Base-by-base conservation (phyloP, 1,139 yeast genomes). In the Candida sanyaensis region DNA sequence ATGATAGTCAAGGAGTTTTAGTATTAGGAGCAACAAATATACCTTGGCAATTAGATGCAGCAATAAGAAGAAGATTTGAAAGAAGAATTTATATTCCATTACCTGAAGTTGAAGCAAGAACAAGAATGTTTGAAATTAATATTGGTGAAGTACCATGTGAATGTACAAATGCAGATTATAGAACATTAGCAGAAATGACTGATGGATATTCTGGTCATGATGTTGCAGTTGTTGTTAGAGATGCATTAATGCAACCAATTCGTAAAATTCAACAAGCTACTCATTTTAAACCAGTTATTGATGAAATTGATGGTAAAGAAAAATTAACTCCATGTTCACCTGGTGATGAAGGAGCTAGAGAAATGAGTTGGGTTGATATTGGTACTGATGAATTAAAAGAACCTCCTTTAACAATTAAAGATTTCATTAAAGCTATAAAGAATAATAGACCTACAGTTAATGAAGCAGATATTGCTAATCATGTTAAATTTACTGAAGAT, bases 11-110 rank as follows among this genome's bases (percentile, higher is more conserved):
- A 44, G 99, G 99, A 6, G 98, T 95, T 2, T 74, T 95, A 39
- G 99, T 95, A 0, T 75, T 95, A 45, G 99, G 99, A 26, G 99
- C 99, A 1, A 95, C 99, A 5, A 95, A 95, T 65, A 93, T 95
- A 50, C 99, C 99, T 17, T 95, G 99, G 99, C 97, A 93, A 70
- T 77, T 95, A 55, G 99, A 95, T 68, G 92, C 98, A 41, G 99
- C 99, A 6, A 90, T 95, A 46, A 82, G 99, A 66, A 85, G 99
- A 73, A 85, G 99, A 72, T 95, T 95, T 61, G 99, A 93, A 65
- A 83, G 89, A 60, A 84, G 99, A 69, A 93, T 95, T 46, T 95
- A 95, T 64, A 95, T 95, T 55, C 87, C 99, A 3, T 75, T 95
- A 51, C 99, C 99, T 0, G 99, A 93, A 50, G 81, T 81, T 9